Conservation (phyloP, 2,329 filamentous ascomycete genomes). For the Sarocladiaceae sp. region DNA sequence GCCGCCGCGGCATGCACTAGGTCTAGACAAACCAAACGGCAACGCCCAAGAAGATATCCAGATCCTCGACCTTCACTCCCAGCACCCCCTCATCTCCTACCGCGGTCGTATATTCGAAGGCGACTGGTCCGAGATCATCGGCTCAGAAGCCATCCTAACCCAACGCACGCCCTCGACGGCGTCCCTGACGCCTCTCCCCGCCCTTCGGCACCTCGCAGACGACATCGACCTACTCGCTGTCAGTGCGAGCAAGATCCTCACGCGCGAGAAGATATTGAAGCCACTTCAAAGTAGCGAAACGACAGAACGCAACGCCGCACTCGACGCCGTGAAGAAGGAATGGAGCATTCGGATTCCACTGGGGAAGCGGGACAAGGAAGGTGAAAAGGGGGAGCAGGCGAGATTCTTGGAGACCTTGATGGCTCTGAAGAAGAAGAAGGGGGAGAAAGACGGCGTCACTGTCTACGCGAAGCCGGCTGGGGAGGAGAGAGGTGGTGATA, state of each 20-base stretch:
- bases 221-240: constrained; percentile 67
- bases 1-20: not conserved
- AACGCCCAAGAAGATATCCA: constrained; percentile 48
- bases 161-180: constrained; percentile 43
- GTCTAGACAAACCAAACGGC: constrained; percentile 10
- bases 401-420: constrained; percentile 62
- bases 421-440: constrained; percentile 55
- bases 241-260: constrained; percentile 63
- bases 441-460: constrained; percentile 60
- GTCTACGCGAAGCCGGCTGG: constrained; percentile 36
- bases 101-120: constrained; percentile 72
- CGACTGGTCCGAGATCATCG: constrained; percentile 74
- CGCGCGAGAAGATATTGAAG: constrained; percentile 55
- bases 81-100: constrained; percentile 73
- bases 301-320: constrained; percentile 11
- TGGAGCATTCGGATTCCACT: constrained; percentile 39
- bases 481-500: not conserved
- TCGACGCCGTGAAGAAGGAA: constrained; percentile 33
- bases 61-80: constrained; percentile 73
- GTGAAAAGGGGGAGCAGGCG: constrained; percentile 40
- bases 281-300: constrained; percentile 32
- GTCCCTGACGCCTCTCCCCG: constrained; percentile 28
- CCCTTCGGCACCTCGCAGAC: constrained; percentile 44
- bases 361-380: constrained; percentile 36
- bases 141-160: constrained; percentile 74